Base-by-base conservation (phyloP, 2,329 filamentous ascomycete species). In the Alternaria longipes region DNA sequence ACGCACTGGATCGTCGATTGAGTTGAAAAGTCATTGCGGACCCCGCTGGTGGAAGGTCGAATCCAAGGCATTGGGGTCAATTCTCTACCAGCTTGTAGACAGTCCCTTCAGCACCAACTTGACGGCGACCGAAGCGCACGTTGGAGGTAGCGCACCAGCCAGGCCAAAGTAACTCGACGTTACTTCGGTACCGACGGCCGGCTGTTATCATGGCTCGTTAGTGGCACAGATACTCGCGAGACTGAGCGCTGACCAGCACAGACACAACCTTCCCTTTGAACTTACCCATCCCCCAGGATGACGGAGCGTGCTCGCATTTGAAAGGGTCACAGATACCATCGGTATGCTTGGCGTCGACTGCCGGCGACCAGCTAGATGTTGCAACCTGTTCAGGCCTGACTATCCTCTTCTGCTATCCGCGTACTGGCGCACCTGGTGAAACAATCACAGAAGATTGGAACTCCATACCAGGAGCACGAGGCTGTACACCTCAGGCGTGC, bases 401-500 rank as follows among this genome's bases (percentile, higher is more conserved):
- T 20, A 76, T 83, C 42, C 49, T 82, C 51, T 82, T 83, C 71
- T 80, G 73, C 73, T 82, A 81, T 65, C 80, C 80, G 8, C 78
- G 77, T 34, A 80, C 78, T 41, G 78, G 72, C 34, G 79, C 74
- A 2, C 79, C 77, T 12, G 69, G 75, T 59, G 79, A 83, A 61
- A 75, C 66, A 1, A 75, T 82, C n/a, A 74, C 79, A 44, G 73
- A 78, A 28, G 69, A 74, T 12, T 82, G 79, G 80, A 79, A 82
- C 66, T 62, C 71, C 16, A 82, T 82, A 54, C 80, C 80, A 5
- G 80, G 81, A 28, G 81, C 81, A 8, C 69, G 80, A 58, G 81
- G 80, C 54, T 83, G 80, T 67, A 65, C 81, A 14, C 79, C 80
- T 6, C 80, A 81, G 71, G 80, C 80, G 14, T 82, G 81, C 67